A percentile compares a stretch with the other conserved stretches of the same genome.
These are phyloP conservation scores for Xylaria venustula DNA, from an alignment of 495 filamentous ascomycete genomes.

Conservation along the genomic window DNA sequence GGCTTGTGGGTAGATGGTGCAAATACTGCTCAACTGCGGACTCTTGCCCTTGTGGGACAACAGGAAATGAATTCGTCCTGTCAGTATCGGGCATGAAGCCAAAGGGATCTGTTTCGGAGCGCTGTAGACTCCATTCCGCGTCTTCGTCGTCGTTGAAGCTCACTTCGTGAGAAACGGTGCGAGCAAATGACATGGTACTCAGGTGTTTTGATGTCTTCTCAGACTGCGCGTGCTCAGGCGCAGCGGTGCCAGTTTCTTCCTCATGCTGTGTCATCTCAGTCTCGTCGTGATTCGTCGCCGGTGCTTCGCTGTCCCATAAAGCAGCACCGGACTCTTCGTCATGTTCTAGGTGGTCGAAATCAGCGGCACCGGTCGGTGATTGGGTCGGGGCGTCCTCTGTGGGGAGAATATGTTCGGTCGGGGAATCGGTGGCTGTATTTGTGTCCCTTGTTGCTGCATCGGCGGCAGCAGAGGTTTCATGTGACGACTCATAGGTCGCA, in stretches of 20 bases:
- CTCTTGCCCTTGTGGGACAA: slow-evolving; percentile 42
- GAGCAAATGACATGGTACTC: slow-evolving; percentile 52
- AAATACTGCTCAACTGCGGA: slow-evolving; percentile 22
- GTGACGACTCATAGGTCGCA: slow-evolving; percentile 4
- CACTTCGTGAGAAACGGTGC: slow-evolving; percentile 51
- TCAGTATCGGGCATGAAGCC: slow-evolving; percentile 52
- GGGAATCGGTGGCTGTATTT: no score
- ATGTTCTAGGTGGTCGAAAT: slow-evolving; percentile 30
- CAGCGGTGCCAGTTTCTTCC: slow-evolving; percentile 16
- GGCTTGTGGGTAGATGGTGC: slow-evolving; percentile 34
- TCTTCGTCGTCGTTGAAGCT: slow-evolving; percentile 57
- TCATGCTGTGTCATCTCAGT: slow-evolving; percentile 10
- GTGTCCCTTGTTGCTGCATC: no score
- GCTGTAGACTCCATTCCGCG: slow-evolving; percentile 48
- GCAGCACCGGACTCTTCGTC: slow-evolving; percentile 22
- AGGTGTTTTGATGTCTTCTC: slow-evolving; percentile 42
- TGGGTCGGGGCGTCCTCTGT: slow-evolving; percentile 24
- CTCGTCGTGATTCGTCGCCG: slow-evolving; percentile 16
- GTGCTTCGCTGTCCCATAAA: slow-evolving; percentile 24
- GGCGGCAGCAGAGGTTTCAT: background rate
- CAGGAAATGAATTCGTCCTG: slow-evolving; percentile 64
- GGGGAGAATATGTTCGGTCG: background rate
- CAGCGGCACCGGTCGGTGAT: slow-evolving; percentile 18
- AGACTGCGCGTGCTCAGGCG: slow-evolving; percentile 23
- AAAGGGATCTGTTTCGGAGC: slow-evolving; percentile 53